Percentiles rank a stretch among this genome's conserved stretches.
These are phyloP conservation scores for Geranium incanum DNA, from an alignment of 441 rosid genomes.

Conservation along the genomic window DNA sequence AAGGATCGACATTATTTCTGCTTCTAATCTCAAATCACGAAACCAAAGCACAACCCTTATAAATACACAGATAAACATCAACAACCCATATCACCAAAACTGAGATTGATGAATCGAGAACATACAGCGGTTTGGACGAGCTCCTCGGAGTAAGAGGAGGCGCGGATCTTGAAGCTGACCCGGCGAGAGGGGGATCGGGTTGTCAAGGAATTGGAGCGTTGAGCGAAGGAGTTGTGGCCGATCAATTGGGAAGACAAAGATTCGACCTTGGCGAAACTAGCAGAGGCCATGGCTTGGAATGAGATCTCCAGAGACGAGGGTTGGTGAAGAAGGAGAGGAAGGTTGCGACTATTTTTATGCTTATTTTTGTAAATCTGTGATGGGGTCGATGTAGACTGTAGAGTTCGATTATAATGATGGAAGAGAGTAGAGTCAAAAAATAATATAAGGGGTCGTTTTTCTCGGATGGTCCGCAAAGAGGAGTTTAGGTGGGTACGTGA, in stretches of 20 bases:
- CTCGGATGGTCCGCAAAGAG: constrained; percentile 35
- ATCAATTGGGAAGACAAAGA: constrained; percentile 61
- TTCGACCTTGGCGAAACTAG: constrained; percentile 53
- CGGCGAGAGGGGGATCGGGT: constrained; percentile 28
- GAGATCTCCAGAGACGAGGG: neutral
- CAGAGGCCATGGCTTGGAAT: constrained; percentile 51
- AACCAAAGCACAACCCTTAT: neutral
- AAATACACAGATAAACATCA: neutral
- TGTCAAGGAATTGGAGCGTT: constrained; percentile 29
- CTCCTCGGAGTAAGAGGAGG: constrained; percentile 67
- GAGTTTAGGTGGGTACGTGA: neutral
- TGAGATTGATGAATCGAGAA: constrained; percentile 16
- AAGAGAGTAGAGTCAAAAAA: neutral
- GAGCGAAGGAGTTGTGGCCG: constrained; percentile 52
- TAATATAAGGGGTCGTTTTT: constrained; percentile 2
- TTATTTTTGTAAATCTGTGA: neutral
- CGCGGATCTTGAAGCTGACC: constrained; percentile 66
- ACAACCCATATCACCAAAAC: neutral
- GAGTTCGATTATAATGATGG: neutral
- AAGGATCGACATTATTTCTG: neutral
- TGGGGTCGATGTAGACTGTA: neutral
- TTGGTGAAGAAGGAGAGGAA: neutral
- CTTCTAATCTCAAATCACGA: neutral
- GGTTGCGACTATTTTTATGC: neutral
- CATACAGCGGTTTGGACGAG: constrained; percentile 84